Evolutionary conservation across 352 stramenopile genomes (phyloP), one percentile per base, ranked within the genome.

Genomic region (Pythium scleroteichum): DNA sequence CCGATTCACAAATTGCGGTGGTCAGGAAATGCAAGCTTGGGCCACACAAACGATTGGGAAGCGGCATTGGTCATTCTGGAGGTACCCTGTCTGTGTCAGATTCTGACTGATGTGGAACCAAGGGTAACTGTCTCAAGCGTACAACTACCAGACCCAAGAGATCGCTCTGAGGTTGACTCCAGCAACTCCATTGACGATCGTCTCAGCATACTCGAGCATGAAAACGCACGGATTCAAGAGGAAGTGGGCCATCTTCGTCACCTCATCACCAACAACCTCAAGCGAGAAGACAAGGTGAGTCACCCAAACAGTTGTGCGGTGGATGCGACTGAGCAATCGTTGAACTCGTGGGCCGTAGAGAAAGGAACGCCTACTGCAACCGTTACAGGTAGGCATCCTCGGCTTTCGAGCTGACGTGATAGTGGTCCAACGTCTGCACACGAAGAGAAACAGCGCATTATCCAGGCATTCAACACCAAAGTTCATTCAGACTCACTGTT

Each of bases 361-460:
- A 22, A 46, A 48, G 73, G 12, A 50, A 47, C 17, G 73, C n/a
- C n/a, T n/a, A n/a, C n/a, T n/a, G n/a, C n/a, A n/a, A n/a, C n/a
- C n/a, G n/a, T n/a, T n/a, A n/a, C n/a, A n/a, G n/a, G n/a, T n/a
- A n/a, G n/a, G n/a, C n/a, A n/a, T n/a, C n/a, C n/a, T n/a, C n/a
- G n/a, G n/a, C n/a, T n/a, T n/a, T n/a, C n/a, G n/a, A n/a, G n/a
- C n/a, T n/a, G n/a, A n/a, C n/a, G n/a, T n/a, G n/a, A n/a, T n/a
- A n/a, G n/a, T n/a, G n/a, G n/a, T n/a, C n/a, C n/a, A 72, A 73
- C 62, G 62, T 71, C 32, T 40, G 29, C 23, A 19, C 69, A 59
- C 38, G 78, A 87, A n/a, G 79, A 90, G 39, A 62, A 87, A 27
- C 77, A 87, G 62, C 78, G 68, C 17, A 64, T 87, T 22, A 65